Base-by-base conservation (phyloP, 441 rosid species). In the Jatropha multifida region DNA sequence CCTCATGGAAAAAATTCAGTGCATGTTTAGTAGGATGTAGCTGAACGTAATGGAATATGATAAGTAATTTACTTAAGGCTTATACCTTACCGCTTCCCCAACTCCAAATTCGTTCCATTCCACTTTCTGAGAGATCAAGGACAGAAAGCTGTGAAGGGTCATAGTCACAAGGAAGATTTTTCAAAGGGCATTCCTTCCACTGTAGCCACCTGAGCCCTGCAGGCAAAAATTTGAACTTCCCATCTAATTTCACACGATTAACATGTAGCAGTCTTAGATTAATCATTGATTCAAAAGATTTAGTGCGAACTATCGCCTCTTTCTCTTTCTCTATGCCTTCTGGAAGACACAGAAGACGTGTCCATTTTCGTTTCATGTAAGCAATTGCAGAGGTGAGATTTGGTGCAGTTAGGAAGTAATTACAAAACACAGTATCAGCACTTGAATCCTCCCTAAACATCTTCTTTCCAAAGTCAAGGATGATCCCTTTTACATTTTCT, bases 71-170 rank as follows among this genome's bases (percentile, higher is more conserved):
- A 12, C 17, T 9, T 26, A 27, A 44, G 48, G 48, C 48, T 44
- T 11, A 1, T 82, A 90, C 97, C 82, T 56, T 63, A 51, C 80
- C 83, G 17, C n/a, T 38, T 0, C 26, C 0, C 3, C 65, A 68
- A 70, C 71, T 62, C 78, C 87, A 83, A 49, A 85, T 6, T 38
- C 14, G 42, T 81, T 73, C 65, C 66, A 89, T 81, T 32, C 76
- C 56, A 86, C 97, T 88, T 18, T 81, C 81, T 10, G 92, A 86
- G 79, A 92, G 92, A 79, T 90, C 90, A 75, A 90, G 92, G 72
- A 90, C 86, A 58, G 88, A 86, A 60, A 90, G 89, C 71, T 86
- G 58, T 27, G 62, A 15, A 51, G 81, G 80, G 70, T 40, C 71
- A 74, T 81, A 81, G 68, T 85, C 80, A 61, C 83, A 74, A 44